Evolutionary conservation across 2,329 filamentous ascomycete genomes (phyloP).

Genomic region (Macrophomina pseudophaseolina): DNA sequence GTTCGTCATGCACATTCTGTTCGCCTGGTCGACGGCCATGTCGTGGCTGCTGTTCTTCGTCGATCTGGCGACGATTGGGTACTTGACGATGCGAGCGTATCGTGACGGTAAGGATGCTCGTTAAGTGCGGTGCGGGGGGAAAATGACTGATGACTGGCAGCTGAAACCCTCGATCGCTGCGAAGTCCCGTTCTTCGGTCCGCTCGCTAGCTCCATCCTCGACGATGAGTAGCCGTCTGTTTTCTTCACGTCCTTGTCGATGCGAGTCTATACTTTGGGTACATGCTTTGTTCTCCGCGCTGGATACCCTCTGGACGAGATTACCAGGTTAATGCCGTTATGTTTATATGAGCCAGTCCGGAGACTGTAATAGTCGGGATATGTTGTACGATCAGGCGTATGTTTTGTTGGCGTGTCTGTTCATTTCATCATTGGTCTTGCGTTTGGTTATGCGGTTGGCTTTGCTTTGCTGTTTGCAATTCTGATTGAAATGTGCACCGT

Average conservation of each 20-base stretch:
- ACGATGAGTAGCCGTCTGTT: conserved; percentile 68
- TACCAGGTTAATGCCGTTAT: conserved; percentile 13
- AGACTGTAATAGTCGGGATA: neutral
- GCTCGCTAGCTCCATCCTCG: conserved; percentile 85
- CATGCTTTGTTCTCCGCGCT: neutral
- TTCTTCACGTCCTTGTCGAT: neutral
- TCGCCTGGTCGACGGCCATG: conserved; percentile 82
- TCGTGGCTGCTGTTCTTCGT: conserved; percentile 81
- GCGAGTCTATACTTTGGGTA: neutral
- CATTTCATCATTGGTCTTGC: no score
- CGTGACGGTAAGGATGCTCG: conserved; percentile 65
- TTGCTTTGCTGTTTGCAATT: neutral
- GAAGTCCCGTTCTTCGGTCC: conserved; percentile 87
- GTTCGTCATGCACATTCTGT: conserved; percentile 78
- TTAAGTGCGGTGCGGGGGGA: neutral
- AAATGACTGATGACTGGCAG: conserved; percentile 41
- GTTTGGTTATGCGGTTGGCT: neutral
- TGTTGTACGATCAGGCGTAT: conserved; percentile 3
- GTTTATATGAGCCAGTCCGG: neutral
- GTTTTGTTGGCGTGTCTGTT: neutral
- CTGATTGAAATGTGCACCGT: neutral
- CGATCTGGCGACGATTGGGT: conserved; percentile 77
- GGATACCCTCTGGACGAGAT: conserved; percentile 14
- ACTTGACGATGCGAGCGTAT: conserved; percentile 80
- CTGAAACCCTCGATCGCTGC: conserved; percentile 69